Evolutionary conservation across 2,329 filamentous ascomycete genomes (phyloP), one percentile per base, ranked within the genome.

Genomic region (Periconia digitata): DNA sequence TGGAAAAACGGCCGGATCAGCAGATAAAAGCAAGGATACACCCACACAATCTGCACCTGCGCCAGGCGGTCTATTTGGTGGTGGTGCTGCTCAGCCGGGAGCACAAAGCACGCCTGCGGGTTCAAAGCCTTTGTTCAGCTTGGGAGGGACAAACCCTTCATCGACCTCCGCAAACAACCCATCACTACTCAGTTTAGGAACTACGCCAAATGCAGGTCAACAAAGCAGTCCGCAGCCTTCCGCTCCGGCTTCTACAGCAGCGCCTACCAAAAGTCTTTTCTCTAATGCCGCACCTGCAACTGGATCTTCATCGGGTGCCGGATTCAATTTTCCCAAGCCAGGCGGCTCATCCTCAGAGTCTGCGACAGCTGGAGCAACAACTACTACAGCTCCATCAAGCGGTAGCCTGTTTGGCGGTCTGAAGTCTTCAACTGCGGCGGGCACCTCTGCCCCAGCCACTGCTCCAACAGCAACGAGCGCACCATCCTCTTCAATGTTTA

Each of bases 1-100:
- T 27, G 59, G 56, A n/a, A 63, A 62, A 49, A 60, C 61, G 40
- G 49, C 57, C 41, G 49, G 63, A 32, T 60, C 62, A 46, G 46
- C 66, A 58, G 60, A 62, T 58, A 53, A 66, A 55, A 64, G 54
- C 65, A 66, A 68, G 52, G 61, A 54, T 22, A 59, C 62, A 16
- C 59, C 53, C 38, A 54, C 46, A 46, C 61, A 44, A 48, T 66
- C 47, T 66, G 63, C 60, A 17, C 54, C 63, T 18, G 49, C 69
- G 16, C 45, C 60, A 8, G 43, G 56, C 6, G 13, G 16, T 16
- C 52, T 43, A 29, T 50, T 64, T 6, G 66, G 66, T 47, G 57
- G 63, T 32, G 55, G 46, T 17, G 56, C 46, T 34, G 51, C 46
- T 56, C 46, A 58, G 55, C 42, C 61, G 49, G 49, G 61, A 50